Base-by-base conservation (phyloP, 1,284 basidiomycete species). In the Coriolopsis trogii region DNA sequence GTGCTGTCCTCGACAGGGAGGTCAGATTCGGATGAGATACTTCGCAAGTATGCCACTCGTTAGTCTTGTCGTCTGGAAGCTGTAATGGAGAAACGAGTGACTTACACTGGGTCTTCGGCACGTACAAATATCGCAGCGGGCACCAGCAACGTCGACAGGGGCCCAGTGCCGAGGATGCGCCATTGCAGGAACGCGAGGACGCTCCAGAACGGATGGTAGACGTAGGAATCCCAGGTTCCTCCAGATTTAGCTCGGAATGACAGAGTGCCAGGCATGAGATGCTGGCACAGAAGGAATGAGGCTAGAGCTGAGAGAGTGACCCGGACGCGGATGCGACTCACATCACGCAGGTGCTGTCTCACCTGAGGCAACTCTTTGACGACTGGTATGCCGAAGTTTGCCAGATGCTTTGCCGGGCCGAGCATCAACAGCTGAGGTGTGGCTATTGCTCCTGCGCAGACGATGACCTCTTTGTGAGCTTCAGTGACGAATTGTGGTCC, bases 401-500 rank as follows among this genome's bases (percentile, higher is more conserved):
- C 39, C 4, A 59, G 42, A 9, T 51, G 36, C 6, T 18, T 42
- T 2, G 38, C 37, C 4, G 58, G 51, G 3, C 58, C 58, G 24
- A 56, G 23, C 41, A 56, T 39, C 2, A 59, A 49, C 0, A 59
- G 23, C 38, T 53, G 47, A 1, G 72, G 72, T 3, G 69, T 65
- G 39, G 67, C 58, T 34, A 72, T 52, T 2, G 67, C 52, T 6
- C 70, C 72, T 10, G 66, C 64, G 50, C 64, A 64, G 2, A 73
- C 52, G 42, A 63, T 57, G 40, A 66, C 56, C 41, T 65, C 63
- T 20, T 50, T 49, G 1, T 24, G 12, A 3, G 55, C 58, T 5
- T 33, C 30, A 15, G 62, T 62, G 29, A 44, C 18, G 48, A 46
- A 65, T 6, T 51, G 25, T 12, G 55, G 51, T 0, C 47, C 42